Percentiles rank a stretch among this genome's conserved stretches.
Evolutionary conservation across 345 rosid genomes (phyloP).

Genomic region (Eucalyptus curtisii): DNA sequence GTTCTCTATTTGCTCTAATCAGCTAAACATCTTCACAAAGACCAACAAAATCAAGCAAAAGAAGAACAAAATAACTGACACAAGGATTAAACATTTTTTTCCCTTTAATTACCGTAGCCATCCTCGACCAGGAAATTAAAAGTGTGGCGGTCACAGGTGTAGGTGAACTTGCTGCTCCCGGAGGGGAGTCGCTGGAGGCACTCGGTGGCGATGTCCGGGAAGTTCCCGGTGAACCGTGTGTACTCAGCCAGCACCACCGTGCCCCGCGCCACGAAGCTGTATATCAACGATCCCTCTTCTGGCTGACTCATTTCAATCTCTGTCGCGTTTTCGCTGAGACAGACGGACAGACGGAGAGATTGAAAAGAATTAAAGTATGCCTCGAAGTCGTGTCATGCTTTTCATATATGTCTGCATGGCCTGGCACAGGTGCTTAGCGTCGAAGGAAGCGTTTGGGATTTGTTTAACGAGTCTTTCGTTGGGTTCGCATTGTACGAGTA

Average conservation of each 20-base stretch:
- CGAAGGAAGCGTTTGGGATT: not conserved
- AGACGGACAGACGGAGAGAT: not conserved
- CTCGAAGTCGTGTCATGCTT: not conserved
- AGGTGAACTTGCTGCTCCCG: not conserved
- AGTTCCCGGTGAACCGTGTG: not conserved
- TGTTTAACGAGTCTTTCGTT: not conserved
- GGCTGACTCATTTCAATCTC: not conserved
- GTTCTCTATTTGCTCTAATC: not conserved
- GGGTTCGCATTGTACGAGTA: not conserved
- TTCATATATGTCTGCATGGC: not conserved
- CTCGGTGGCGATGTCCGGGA: not conserved
- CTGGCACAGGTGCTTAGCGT: not conserved
- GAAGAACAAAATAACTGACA: not conserved
- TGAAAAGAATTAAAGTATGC: not conserved
- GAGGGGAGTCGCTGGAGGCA: slow-evolving; percentile 1
- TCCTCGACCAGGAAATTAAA: not conserved
- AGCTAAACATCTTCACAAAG: not conserved
- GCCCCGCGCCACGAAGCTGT: slow-evolving; percentile 6
- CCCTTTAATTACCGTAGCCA: not conserved
- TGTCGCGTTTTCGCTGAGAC: not conserved
- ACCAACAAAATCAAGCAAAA: not conserved
- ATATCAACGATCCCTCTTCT: not conserved
- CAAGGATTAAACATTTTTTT: not conserved
- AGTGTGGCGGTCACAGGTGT: not conserved
- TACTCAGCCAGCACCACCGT: not conserved